These are phyloP conservation scores for Heritiera fomes DNA, from an alignment of 345 rosid species.

Conservation along the genomic window DNA sequence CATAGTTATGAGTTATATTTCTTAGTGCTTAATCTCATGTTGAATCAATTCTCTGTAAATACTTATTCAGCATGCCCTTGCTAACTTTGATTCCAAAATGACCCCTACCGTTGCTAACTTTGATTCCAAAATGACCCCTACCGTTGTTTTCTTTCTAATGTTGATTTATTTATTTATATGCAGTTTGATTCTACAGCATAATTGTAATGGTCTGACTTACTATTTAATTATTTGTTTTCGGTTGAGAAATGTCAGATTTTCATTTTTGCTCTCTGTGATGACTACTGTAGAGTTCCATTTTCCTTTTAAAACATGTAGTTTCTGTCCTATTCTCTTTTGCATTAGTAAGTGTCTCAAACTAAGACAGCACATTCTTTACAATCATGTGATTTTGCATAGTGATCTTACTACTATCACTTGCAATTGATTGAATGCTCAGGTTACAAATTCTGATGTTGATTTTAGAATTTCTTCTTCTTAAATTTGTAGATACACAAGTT, in stretches of 20 bases:
- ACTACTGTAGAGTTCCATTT: background rate
- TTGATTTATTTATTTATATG: conserved; percentile 6
- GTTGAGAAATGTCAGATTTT: conserved; percentile 3
- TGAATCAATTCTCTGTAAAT: conserved; percentile 9
- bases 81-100: conserved; percentile 1
- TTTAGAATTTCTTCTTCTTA: conserved; percentile 10
- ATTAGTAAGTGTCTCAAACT: background rate
- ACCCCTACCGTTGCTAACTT: background rate
- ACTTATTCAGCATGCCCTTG: background rate
- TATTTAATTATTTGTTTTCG: background rate
- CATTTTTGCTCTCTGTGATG: background rate
- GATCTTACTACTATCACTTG: background rate
- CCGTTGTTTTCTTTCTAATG: background rate
- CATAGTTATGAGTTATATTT: conserved; percentile 6
- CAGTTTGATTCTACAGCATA: conserved; percentile 6
- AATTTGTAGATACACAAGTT: conserved; percentile 71
- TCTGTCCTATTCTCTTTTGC: conserved; percentile 7
- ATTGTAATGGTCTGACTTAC: background rate
- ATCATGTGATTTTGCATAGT: background rate
- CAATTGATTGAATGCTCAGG: background rate
- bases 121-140: background rate
- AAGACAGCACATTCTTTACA: background rate
- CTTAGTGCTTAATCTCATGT: background rate
- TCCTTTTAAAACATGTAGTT: background rate
- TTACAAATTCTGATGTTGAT: conserved; percentile 16